Evolutionary conservation across 169 alveolate species (phyloP).

Genomic region (Plasmodium coatneyi): DNA sequence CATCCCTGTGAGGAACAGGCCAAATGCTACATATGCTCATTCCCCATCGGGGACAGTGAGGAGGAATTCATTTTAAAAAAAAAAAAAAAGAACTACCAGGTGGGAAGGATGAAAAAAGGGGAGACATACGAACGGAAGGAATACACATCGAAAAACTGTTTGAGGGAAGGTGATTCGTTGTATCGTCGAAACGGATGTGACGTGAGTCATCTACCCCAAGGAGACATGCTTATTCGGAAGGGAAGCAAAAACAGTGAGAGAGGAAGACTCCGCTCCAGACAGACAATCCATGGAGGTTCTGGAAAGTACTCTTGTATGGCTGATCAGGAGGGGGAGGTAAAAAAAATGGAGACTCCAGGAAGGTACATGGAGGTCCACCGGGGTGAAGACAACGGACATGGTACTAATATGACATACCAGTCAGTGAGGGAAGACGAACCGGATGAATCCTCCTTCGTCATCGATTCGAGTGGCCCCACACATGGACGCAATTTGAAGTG

Average conservation of each 20-base stretch:
- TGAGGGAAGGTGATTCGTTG: background rate
- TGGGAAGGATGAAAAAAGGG: background rate
- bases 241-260: background rate
- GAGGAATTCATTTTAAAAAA: slow-evolving; percentile 12
- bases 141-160: background rate
- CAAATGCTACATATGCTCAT: slow-evolving; percentile 31
- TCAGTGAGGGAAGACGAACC: background rate
- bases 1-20: background rate
- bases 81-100: background rate
- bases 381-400: no score
- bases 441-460: background rate
- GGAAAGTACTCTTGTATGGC: background rate
- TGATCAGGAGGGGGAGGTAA: background rate
- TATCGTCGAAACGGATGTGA: background rate
- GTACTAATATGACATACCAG: background rate
- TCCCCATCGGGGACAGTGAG: slow-evolving; percentile 10
- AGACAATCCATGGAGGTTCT: background rate
- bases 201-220: background rate
- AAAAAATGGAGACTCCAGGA: background rate
- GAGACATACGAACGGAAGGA: background rate
- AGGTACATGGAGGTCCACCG: background rate
- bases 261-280: background rate
- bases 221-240: background rate
- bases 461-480: background rate
- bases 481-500: background rate